Evolutionary conservation across 805 yeast genomes (phyloP).

Genomic region (Ogataea polymorpha): DNA sequence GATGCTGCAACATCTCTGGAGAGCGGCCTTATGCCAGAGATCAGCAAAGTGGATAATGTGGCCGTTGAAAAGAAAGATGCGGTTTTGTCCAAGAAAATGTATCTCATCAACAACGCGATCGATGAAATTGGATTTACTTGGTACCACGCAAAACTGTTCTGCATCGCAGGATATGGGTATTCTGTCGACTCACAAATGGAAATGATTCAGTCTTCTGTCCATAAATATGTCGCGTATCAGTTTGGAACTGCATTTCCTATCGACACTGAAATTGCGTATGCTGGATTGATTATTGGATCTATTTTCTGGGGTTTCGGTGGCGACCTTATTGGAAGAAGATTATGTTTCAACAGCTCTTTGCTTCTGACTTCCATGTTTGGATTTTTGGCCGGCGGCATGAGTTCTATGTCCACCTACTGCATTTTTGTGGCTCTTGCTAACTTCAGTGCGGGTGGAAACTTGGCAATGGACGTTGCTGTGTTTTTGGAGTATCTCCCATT

Average conservation of each 20-base stretch:
- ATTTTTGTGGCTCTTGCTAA: conserved; percentile 39
- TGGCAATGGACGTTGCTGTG: conserved; percentile 47
- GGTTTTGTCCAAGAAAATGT: conserved; percentile 39
- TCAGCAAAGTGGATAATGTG: conserved; percentile 18
- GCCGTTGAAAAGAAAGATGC: conserved; percentile 32
- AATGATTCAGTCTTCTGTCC: conserved; percentile 44
- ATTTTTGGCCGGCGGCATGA: conserved; percentile 46
- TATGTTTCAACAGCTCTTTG: conserved; percentile 46
- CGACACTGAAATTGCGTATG: conserved; percentile 41
- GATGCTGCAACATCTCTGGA: conserved; percentile 6
- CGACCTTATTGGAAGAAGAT: conserved; percentile 47
- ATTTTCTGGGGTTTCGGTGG: conserved; percentile 52
- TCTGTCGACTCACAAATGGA: conserved; percentile 52
- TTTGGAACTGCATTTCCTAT: conserved; percentile 40
- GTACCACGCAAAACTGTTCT: conserved; percentile 48
- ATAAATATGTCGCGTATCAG: conserved; percentile 37
- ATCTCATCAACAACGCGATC: conserved; percentile 48
- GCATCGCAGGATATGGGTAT: conserved; percentile 55
- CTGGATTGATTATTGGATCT: conserved; percentile 49
- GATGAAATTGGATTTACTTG: conserved; percentile 62
- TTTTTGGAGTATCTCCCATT: conserved; percentile 49
- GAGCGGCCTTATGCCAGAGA: conserved; percentile 12
- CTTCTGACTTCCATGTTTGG: conserved; percentile 44
- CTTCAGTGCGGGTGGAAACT: conserved; percentile 50
- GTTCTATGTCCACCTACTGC: conserved; percentile 43